A percentile compares a stretch with the other conserved stretches of the same genome.
phyloP scores from a whole-genome alignment of 2,329 filamentous ascomycete genomes.

The Zasmidium cellare region DNA sequence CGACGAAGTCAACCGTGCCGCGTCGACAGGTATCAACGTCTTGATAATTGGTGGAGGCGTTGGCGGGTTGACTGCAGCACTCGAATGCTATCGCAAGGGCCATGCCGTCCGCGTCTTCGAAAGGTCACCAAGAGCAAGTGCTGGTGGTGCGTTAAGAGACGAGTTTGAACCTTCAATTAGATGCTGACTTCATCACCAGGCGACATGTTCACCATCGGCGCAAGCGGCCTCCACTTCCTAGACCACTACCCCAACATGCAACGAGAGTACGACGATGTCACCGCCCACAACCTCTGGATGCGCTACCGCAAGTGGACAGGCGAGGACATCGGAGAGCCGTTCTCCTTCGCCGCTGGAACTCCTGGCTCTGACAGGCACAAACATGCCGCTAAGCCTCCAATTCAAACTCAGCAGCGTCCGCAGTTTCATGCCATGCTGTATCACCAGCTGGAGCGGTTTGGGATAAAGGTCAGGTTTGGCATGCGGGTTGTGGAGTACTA shows the following conservation, averaged over 20 bases:
- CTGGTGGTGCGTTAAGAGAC: constrained; percentile 5
- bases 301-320: constrained; percentile 21
- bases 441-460: constrained; percentile 22
- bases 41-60: constrained; percentile 5
- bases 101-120: constrained; percentile 25
- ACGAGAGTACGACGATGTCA: constrained; percentile 20
- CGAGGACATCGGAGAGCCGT: constrained; percentile 17
- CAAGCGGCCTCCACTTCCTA: constrained; percentile 10
- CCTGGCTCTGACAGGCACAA: constrained; percentile 11
- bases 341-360: constrained; percentile 11
- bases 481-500: constrained; percentile 44
- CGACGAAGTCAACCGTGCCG: constrained; percentile 13
- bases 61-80: constrained; percentile 22
- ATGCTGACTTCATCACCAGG: constrained; percentile 14
- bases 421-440: constrained; percentile 24
- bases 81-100: constrained; percentile 27
- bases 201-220: constrained; percentile 45
- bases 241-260: constrained; percentile 23
- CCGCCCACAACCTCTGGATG: constrained; percentile 22
- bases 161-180: background rate
- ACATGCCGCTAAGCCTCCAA: constrained; percentile 16
- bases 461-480: constrained; percentile 17
- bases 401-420: constrained; percentile 18
- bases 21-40: constrained; percentile 3
- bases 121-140: constrained; percentile 10